Percentiles rank a stretch among this genome's conserved stretches.
These are phyloP conservation scores for Lichtheimia ramosa DNA, from an alignment of 371 early-diverging fungal species.

Conservation along the genomic window DNA sequence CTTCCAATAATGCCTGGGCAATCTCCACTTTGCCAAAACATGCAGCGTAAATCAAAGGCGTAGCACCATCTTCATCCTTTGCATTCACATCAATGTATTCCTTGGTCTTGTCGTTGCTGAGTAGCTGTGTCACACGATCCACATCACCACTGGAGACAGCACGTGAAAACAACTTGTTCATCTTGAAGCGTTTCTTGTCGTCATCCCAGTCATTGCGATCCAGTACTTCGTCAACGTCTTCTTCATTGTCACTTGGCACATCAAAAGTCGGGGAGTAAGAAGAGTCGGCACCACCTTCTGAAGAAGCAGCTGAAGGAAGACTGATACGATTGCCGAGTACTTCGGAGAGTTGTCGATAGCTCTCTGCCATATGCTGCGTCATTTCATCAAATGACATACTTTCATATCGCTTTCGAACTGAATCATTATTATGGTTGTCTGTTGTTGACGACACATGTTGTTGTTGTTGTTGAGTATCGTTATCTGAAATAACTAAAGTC, in stretches of 20 bases:
- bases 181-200: conserved; percentile 44
- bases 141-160: conserved; percentile 87
- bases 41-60: conserved; percentile 83
- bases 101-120: conserved; percentile 47
- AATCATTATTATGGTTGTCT: conserved; percentile 3
- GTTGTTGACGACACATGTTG: background rate
- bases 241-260: conserved; percentile 13
- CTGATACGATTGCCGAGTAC: conserved; percentile 34
- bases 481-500: background rate
- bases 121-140: conserved; percentile 80
- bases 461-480: background rate
- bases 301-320: conserved; percentile 15
- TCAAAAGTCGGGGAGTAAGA: conserved; percentile 1
- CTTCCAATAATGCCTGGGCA: conserved; percentile 63
- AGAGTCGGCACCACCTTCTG: background rate
- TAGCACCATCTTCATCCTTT: conserved; percentile 82
- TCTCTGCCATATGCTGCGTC: conserved; percentile 39
- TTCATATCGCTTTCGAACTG: conserved; percentile 35
- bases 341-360: conserved; percentile 37
- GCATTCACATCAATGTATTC: conserved; percentile 76
- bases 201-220: conserved; percentile 24
- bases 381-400: conserved; percentile 48
- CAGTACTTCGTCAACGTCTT: conserved; percentile 8
- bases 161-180: conserved; percentile 53
- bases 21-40: conserved; percentile 84